phyloP scores from a whole-genome alignment of 805 yeast genomes.

The Cyberlindnera sargentensis region DNA sequence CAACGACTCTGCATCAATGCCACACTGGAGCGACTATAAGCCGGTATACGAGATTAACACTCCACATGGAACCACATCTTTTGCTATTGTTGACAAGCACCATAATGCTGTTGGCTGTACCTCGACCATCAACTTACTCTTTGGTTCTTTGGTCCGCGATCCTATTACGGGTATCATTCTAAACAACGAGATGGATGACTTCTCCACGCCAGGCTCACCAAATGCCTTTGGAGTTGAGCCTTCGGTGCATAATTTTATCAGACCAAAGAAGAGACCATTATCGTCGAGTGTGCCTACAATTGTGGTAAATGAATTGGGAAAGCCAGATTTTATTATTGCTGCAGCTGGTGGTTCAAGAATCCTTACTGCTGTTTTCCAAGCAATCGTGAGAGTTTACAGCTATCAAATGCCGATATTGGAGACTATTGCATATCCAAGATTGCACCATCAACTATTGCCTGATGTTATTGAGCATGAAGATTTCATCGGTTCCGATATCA shows the following conservation, averaged over 20 bases:
- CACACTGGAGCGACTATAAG: conserved; percentile 63
- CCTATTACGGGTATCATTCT: conserved; percentile 73
- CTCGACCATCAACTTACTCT: conserved; percentile 76
- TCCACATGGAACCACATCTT: conserved; percentile 90
- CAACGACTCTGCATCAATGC: conserved; percentile 47
- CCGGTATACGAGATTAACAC: conserved; percentile 73
- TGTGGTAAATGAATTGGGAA: conserved; percentile 38
- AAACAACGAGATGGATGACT: conserved; percentile 94
- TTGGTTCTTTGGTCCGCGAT: conserved; percentile 82
- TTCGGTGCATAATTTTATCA: conserved; percentile 68
- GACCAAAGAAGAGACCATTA: conserved; percentile 74
- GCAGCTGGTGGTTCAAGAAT: conserved; percentile 95
- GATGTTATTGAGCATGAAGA: conserved; percentile 56
- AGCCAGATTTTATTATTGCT: conserved; percentile 67
- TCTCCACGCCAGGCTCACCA: conserved; percentile 58
- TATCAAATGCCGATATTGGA: conserved; percentile 54
- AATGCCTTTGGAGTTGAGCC: conserved; percentile 82
- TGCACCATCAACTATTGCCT: conserved; percentile 89
- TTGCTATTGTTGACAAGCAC: conserved; percentile 66
- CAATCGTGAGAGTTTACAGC: conserved; percentile 59
- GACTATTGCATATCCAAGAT: conserved; percentile 69
- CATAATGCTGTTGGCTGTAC: conserved; percentile 84
- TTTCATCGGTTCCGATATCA: conserved; percentile 36
- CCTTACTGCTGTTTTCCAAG: conserved; percentile 75
- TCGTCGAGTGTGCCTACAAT: conserved; percentile 80